phyloP scores from a whole-genome alignment of 169 alveolate species.

The Cryptosporidium ubiquitum region DNA sequence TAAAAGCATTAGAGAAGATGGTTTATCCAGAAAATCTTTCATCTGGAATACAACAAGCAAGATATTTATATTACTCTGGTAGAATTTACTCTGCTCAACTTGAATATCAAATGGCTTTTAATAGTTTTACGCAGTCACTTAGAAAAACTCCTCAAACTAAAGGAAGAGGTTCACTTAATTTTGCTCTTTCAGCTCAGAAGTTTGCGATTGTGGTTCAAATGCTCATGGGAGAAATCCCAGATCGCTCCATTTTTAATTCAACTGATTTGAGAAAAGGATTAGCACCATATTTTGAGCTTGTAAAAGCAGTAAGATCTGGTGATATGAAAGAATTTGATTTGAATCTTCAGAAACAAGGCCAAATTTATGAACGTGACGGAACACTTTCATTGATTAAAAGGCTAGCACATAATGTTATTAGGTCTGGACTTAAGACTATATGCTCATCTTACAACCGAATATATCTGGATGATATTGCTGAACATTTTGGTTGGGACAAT shows the following conservation, averaged over 20 bases:
- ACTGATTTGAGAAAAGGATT: conserved; percentile 86
- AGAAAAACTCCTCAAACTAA: conserved; percentile 93
- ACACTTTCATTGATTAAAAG: conserved; percentile 90
- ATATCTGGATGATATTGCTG: conserved; percentile 88
- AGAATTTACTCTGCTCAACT: conserved; percentile 92
- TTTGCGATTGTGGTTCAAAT: conserved; percentile 92
- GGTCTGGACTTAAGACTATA: conserved; percentile 93
- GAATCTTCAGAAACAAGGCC: conserved; percentile 82
- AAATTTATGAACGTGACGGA: conserved; percentile 87
- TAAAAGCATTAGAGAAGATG: conserved; percentile 80
- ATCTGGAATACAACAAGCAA: conserved; percentile 93
- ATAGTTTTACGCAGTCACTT: conserved; percentile 84
- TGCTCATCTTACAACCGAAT: conserved; percentile 92
- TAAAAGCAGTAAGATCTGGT: conserved; percentile 93
- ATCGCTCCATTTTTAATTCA: conserved; percentile 89
- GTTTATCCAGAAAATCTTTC: conserved; percentile 89
- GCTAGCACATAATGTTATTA: conserved; percentile 93
- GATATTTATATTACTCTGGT: conserved; percentile 91
- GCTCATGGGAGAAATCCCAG: conserved; percentile 97
- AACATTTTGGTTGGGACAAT: conserved; percentile 89
- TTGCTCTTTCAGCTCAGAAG: conserved; percentile 87
- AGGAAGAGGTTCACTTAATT: conserved; percentile 90
- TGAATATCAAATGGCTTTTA: conserved; percentile 92
- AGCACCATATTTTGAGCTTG: conserved; percentile 91
- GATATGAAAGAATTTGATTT: conserved; percentile 88